These are phyloP conservation scores for Novakomyces olei DNA, from an alignment of 805 yeast genomes.

Conservation along the genomic window DNA sequence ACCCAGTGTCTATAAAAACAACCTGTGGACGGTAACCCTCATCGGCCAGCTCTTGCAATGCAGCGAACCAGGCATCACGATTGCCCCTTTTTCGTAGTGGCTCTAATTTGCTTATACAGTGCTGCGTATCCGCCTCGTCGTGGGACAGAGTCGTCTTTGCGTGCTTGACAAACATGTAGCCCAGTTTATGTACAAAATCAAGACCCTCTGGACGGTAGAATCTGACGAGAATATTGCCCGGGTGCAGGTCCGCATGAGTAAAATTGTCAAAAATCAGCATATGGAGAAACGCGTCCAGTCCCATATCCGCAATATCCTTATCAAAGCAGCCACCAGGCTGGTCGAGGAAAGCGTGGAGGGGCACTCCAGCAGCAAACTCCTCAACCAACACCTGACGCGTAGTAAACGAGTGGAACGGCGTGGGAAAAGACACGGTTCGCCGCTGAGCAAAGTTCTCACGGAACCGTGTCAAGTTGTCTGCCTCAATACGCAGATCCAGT, in stretches of 20 bases:
- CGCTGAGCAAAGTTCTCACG: slow-evolving; percentile 38
- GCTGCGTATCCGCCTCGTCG: too few species aligned
- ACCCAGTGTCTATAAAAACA: slow-evolving; percentile 80
- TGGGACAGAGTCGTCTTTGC: too few species aligned
- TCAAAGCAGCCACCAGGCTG: slow-evolving; percentile 21
- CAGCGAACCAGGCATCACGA: slow-evolving; percentile 24
- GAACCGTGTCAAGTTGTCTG: slow-evolving; percentile 53
- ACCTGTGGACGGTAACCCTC: slow-evolving; percentile 62
- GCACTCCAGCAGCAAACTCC: slow-evolving; percentile 62
- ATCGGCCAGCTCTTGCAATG: slow-evolving; percentile 25
- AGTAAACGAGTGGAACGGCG: slow-evolving; percentile 41
- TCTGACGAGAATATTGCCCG: slow-evolving; percentile 76
- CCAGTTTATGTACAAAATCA: not conserved
- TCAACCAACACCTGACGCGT: slow-evolving; percentile 62
- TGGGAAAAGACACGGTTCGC: slow-evolving; percentile 55
- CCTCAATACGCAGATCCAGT: slow-evolving; percentile 75
- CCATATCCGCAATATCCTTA: slow-evolving; percentile 44
- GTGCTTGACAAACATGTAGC: too few species aligned
- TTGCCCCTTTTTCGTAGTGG: not conserved
- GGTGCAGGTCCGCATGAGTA: slow-evolving; percentile 90
- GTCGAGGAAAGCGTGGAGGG: slow-evolving; percentile 49
- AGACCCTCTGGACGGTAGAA: slow-evolving; percentile 27
- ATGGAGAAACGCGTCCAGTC: slow-evolving; percentile 74
- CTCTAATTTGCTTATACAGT: too few species aligned
- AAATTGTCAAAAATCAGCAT: slow-evolving; percentile 87